These are phyloP conservation scores for Xylariaceae sp. DNA, from an alignment of 2,329 filamentous ascomycete genomes.

Conservation along the genomic window DNA sequence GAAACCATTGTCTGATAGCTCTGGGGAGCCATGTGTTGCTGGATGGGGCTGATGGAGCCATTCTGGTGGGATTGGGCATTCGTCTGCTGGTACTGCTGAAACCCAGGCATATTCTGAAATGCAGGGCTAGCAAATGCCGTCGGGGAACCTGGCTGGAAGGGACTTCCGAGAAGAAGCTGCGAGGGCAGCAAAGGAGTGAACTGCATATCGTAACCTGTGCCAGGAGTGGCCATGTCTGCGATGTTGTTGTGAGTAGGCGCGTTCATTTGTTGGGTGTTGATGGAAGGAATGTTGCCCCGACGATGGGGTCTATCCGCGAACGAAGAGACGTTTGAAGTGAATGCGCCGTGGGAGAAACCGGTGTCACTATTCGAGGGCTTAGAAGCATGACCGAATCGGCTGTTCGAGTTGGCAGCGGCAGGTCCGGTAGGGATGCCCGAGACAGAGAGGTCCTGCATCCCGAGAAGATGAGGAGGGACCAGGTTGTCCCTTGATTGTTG, in stretches of 20 bases:
- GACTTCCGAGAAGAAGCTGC: constrained; percentile 89
- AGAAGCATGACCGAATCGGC: constrained; percentile 69
- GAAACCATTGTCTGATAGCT: constrained; percentile 84
- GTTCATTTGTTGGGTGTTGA: constrained; percentile 76
- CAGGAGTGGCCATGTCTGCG: constrained; percentile 79
- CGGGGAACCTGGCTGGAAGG: constrained; percentile 93
- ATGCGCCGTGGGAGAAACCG: constrained; percentile 90
- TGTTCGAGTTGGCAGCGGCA: constrained; percentile 48
- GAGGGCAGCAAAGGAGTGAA: constrained; percentile 95
- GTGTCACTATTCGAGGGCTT: constrained; percentile 83
- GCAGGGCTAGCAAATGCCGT: constrained; percentile 87
- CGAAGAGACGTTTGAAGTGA: constrained; percentile 79
- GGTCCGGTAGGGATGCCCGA: constrained; percentile 58
- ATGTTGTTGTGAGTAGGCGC: constrained; percentile 51
- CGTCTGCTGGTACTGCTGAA: constrained; percentile 61
- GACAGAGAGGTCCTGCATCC: constrained; percentile 84
- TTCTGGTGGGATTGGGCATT: constrained; percentile 43
- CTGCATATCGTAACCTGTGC: constrained; percentile 94
- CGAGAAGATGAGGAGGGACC: constrained; percentile 82
- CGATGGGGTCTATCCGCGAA: constrained; percentile 86
- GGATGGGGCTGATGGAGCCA: constrained; percentile 70
- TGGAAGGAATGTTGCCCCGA: constrained; percentile 81
- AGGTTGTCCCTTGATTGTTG: constrained; percentile 77
- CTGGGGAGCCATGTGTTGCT: constrained; percentile 75
- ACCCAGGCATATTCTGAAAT: constrained; percentile 80